phyloP scores from a whole-genome alignment of 2,329 filamentous ascomycete genomes.

The Dryadomyces sulphureus region DNA sequence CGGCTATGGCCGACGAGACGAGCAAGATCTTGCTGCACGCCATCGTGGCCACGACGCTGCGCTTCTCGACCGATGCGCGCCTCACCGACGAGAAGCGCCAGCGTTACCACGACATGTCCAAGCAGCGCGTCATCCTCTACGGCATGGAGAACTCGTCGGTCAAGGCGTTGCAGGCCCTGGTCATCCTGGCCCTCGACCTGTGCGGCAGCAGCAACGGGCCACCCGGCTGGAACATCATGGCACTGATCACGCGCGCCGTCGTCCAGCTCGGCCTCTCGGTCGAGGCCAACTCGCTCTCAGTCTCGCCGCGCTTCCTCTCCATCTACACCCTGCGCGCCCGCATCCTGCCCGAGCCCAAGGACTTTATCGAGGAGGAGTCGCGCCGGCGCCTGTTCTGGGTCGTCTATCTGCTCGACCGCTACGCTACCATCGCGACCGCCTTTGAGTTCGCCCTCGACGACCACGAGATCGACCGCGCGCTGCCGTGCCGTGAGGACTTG shows the following conservation, averaged over 20 bases:
- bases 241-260: slow-evolving; percentile 74
- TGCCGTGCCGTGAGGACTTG: slow-evolving; percentile 77
- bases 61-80: slow-evolving; percentile 65
- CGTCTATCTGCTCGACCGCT: slow-evolving; percentile 80
- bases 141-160: slow-evolving; percentile 83
- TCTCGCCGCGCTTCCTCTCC: slow-evolving; percentile 65
- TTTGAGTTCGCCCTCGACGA: slow-evolving; percentile 86
- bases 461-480: slow-evolving; percentile 71
- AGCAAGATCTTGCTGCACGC: slow-evolving; percentile 75
- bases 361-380: slow-evolving; percentile 83
- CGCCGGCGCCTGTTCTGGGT: slow-evolving; percentile 83
- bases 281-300: slow-evolving; percentile 64
- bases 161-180: slow-evolving; percentile 71
- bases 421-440: slow-evolving; percentile 78
- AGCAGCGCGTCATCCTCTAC: slow-evolving; percentile 74
- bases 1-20: slow-evolving; percentile 60
- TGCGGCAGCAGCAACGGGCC: slow-evolving; percentile 80
- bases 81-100: slow-evolving; percentile 58
- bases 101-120: slow-evolving; percentile 66
- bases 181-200: slow-evolving; percentile 74
- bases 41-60: slow-evolving; percentile 75
- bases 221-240: slow-evolving; percentile 83
- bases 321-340: slow-evolving; percentile 83
- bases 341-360: slow-evolving; percentile 65
- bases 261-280: slow-evolving; percentile 78